These are phyloP conservation scores for Aulographum hederae DNA, from an alignment of 2,329 filamentous ascomycete genomes.

Conservation along the genomic window DNA sequence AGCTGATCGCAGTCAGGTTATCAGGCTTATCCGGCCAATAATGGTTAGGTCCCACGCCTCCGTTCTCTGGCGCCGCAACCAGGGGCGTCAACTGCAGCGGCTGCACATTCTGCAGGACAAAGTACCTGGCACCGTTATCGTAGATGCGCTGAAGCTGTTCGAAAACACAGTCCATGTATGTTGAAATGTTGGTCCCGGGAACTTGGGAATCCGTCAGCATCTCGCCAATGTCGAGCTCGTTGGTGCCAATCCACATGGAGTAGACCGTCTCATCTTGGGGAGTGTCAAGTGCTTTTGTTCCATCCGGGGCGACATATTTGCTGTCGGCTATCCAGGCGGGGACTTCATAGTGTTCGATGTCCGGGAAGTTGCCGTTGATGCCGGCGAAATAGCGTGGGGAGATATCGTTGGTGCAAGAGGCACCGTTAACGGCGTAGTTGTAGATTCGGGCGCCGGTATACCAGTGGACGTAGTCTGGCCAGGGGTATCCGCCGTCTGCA, in stretches of 20 bases:
- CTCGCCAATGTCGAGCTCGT: constrained; percentile 49
- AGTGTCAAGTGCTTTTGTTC: constrained; percentile 20
- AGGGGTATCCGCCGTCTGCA: constrained; percentile 46
- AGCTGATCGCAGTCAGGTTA: constrained; percentile 25
- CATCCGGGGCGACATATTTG: constrained; percentile 15
- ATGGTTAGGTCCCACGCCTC: constrained; percentile 22
- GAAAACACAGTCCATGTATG: constrained; percentile 53
- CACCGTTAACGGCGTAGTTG: constrained; percentile 52
- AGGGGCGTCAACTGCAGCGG: constrained; percentile 50
- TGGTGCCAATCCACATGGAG: constrained; percentile 64
- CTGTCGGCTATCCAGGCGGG: constrained; percentile 28
- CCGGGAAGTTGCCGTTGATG: constrained; percentile 40
- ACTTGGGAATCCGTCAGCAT: constrained; percentile 48
- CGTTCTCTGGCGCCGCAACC: constrained; percentile 36
- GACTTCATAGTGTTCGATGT: constrained; percentile 26
- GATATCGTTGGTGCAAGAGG: constrained; percentile 53
- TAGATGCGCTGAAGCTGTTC: constrained; percentile 44
- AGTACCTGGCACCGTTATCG: constrained; percentile 45
- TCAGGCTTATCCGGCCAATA: constrained; percentile 28
- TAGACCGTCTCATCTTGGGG: constrained; percentile 47
- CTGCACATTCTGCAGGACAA: constrained; percentile 53
- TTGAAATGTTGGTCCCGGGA: constrained; percentile 37
- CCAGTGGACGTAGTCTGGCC: constrained; percentile 48
- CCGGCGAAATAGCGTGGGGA: constrained; percentile 27
- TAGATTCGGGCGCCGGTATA: constrained; percentile 37